Evolutionary conservation across 805 yeast genomes (phyloP), one percentile per base, ranked within the genome.

Genomic region (Tetrapisispora fleetii): DNA sequence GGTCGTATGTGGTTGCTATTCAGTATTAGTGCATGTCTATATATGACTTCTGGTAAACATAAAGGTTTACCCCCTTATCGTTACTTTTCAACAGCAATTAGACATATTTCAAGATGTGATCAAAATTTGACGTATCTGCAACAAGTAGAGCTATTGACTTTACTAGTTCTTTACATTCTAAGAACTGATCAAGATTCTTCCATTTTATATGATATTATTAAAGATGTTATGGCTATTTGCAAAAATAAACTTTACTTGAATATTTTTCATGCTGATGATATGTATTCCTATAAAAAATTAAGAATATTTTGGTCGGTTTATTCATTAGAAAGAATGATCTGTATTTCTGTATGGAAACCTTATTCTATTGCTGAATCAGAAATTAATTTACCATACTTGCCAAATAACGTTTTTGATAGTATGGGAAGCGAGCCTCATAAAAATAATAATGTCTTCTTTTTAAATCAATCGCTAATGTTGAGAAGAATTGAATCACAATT

Each of bases 261-360:
- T 48, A 52, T 50, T 18, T 62, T 62, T 58, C 52, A 53, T 17
- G 53, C 62, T 1, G 50, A 58, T 8, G 63, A 56, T 43, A 50
- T 55, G 6, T 49, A 48, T 47, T 58, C 59, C 10, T 71, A 72
- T 50, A 67, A 69, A 47, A 73, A 70, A 55, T 62, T 78, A 63
- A 69, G 84, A 53, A 63, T 78, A 17, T 80, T 81, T 65, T 80
- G 86, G 86, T 77, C 81, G 57, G 75, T 76, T 14, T 80, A 79
- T 57, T 57, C 78, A 13, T 57, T 79, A 37, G 86, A 80, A 55
- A 73, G 83, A 57, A 72, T 80, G 65, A 76, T 79, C 42, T 74
- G 81, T 37, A 74, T 79, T 35, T 78, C 84, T 4, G 80, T 80
- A n/a, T 80, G 83, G 13, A 78, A 76, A 57, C 78, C 78, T 3